Conservation (phyloP, 169 alveolate genomes). For the Ichthyophthirius multifiliis region DNA sequence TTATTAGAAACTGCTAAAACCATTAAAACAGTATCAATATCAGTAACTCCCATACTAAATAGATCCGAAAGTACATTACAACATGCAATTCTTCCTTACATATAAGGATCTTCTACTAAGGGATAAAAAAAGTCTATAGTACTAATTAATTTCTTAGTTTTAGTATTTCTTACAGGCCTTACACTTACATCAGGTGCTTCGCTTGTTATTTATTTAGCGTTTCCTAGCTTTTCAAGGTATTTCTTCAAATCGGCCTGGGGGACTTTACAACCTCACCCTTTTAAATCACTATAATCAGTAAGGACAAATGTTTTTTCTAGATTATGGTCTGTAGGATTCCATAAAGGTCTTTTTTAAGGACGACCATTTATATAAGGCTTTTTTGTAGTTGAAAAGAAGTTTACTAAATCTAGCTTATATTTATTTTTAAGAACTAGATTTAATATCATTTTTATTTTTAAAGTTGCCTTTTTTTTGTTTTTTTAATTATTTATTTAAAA, state of each 20-base stretch:
- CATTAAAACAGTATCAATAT: slow-evolving; percentile 73
- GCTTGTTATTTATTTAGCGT: slow-evolving; percentile 42
- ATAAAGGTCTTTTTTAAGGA: slow-evolving; percentile 3
- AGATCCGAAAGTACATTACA: slow-evolving; percentile 83
- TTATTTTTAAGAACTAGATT: too few species aligned
- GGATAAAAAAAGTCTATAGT: slow-evolving; percentile 88
- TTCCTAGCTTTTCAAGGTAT: slow-evolving; percentile 54
- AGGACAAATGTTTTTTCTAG: slow-evolving; percentile 54
- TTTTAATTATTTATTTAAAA: too few species aligned
- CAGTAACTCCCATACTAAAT: slow-evolving; percentile 82
- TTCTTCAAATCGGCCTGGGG: slow-evolving; percentile 59
- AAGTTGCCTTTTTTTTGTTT: too few species aligned
- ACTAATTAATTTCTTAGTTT: slow-evolving; percentile 43
- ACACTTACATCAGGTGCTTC: slow-evolving; percentile 82
- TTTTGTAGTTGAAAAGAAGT: too few species aligned
- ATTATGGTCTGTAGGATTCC: slow-evolving; percentile 41
- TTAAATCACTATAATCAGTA: slow-evolving; percentile 53
- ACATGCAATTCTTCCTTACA: slow-evolving; percentile 83
- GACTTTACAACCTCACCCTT: slow-evolving; percentile 86
- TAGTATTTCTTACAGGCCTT: slow-evolving; percentile 30
- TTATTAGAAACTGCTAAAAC: slow-evolving; percentile 64
- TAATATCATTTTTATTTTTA: too few species aligned
- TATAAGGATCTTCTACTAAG: slow-evolving; percentile 80
- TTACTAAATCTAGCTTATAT: too few species aligned
- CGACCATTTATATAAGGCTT: too few species aligned